Conservation (phyloP, 2,329 filamentous ascomycete species). For the Tolypocladium guangdongense region DNA sequence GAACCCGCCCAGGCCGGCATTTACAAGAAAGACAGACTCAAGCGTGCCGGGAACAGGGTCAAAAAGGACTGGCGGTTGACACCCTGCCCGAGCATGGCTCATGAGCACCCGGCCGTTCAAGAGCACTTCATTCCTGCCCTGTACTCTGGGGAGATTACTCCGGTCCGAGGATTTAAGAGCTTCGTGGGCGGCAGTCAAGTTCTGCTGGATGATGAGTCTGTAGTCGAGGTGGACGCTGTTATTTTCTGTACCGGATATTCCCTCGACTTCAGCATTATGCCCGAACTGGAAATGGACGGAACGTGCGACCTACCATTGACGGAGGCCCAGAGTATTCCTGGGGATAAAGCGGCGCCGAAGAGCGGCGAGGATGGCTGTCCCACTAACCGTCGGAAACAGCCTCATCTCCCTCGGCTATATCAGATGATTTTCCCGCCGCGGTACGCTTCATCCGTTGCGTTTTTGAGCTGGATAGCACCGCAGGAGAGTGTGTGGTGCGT, state of each 20-base stretch:
- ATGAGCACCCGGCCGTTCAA: slow-evolving; percentile 4
- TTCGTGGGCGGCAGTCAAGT: slow-evolving; percentile 11
- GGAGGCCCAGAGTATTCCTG: background rate
- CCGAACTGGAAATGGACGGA: slow-evolving; percentile 7
- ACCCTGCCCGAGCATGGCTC: slow-evolving; percentile 2
- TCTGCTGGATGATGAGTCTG: slow-evolving; percentile 18
- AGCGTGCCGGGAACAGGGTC: background rate
- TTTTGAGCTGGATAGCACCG: slow-evolving; percentile 24
- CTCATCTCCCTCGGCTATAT: slow-evolving; percentile 22
- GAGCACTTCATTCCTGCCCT: slow-evolving; percentile 1
- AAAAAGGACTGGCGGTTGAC: slow-evolving; percentile 1
- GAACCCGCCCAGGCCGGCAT: background rate
- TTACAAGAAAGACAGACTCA: background rate
- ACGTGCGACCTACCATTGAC: background rate
- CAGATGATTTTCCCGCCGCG: slow-evolving; percentile 30
- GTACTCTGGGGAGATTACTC: background rate
- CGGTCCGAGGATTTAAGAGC: slow-evolving; percentile 1
- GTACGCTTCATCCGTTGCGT: slow-evolving; percentile 28
- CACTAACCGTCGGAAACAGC: slow-evolving; percentile 3
- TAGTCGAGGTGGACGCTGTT: slow-evolving; percentile 20
- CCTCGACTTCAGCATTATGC: slow-evolving; percentile 17
- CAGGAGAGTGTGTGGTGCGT: slow-evolving; percentile 20
- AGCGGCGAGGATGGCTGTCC: slow-evolving; percentile 2
- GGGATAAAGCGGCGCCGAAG: background rate
- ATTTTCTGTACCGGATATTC: slow-evolving; percentile 27